phyloP scores from a whole-genome alignment of 169 alveolate species.

The Cystoisospora suis region DNA sequence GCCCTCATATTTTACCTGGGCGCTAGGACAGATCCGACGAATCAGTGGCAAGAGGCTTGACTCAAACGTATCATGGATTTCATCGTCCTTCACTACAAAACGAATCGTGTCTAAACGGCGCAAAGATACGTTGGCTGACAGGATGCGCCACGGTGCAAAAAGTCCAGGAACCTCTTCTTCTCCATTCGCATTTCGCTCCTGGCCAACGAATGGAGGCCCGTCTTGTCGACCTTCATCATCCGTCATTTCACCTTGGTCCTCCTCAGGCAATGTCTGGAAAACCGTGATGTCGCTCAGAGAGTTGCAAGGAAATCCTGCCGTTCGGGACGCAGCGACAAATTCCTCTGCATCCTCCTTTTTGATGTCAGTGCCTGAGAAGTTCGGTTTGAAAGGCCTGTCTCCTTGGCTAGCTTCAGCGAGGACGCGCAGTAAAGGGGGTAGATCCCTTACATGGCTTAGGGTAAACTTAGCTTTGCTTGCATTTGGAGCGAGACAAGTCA shows the following conservation, averaged over 20 bases:
- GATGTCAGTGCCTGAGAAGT: too few species aligned
- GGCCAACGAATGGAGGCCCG: too few species aligned
- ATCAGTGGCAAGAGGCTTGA: background rate
- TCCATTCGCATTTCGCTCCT: too few species aligned
- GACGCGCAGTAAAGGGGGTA: background rate
- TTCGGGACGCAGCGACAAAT: background rate
- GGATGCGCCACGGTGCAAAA: too few species aligned
- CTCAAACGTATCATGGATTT: background rate
- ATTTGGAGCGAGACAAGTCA: background rate
- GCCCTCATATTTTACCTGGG: background rate
- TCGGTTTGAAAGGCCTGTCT: background rate
- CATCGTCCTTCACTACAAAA: constrained; percentile 4
- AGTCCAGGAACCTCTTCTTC: too few species aligned
- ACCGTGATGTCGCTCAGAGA: background rate
- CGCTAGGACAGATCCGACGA: background rate
- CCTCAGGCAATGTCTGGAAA: background rate
- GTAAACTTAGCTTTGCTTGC: background rate
- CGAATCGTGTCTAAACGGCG: background rate
- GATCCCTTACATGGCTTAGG: background rate
- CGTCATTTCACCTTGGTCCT: too few species aligned
- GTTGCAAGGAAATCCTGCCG: background rate
- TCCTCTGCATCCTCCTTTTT: too few species aligned
- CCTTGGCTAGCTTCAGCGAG: background rate
- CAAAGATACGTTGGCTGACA: too few species aligned
- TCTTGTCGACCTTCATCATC: too few species aligned